phyloP scores from a whole-genome alignment of 2,329 filamentous ascomycete genomes.

The Bimuria novae-zelandiae region DNA sequence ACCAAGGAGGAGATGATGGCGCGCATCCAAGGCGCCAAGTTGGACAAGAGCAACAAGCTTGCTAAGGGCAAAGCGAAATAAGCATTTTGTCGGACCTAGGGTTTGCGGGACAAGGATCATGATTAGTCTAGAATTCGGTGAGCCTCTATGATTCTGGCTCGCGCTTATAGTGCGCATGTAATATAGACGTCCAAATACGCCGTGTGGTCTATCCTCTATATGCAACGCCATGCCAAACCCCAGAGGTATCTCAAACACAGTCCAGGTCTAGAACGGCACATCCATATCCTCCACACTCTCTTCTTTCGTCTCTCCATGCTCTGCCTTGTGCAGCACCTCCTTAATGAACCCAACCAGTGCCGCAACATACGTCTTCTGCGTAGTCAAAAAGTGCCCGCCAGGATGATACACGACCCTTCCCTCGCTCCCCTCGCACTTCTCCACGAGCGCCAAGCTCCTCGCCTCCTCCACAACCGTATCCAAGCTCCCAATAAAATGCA shows the following conservation, averaged over 20 bases:
- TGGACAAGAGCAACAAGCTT: conserved; percentile 47
- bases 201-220: conserved; percentile 11
- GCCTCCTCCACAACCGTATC: conserved; percentile 87
- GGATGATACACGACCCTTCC: conserved; percentile 71
- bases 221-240: conserved; percentile 23
- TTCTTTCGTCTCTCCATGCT: conserved; percentile 49
- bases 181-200: conserved; percentile 34
- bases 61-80: conserved; percentile 44
- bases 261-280: conserved; percentile 60
- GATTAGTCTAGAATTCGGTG: conserved; percentile 39
- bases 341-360: conserved; percentile 74
- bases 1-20: conserved; percentile 99
- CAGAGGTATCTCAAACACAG: conserved; percentile 4
- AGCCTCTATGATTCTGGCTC: conserved; percentile 30
- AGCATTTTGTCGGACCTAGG: conserved; percentile 9
- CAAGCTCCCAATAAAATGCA: conserved; percentile 82
- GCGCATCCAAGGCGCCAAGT: conserved; percentile 74
- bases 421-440: conserved; percentile 62
- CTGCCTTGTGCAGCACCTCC: conserved; percentile 52
- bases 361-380: conserved; percentile 76
- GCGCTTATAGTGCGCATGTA: conserved; percentile 42
- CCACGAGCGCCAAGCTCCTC: conserved; percentile 68
- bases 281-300: conserved; percentile 71
- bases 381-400: conserved; percentile 87
- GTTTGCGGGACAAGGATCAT: conserved; percentile 18